Conservation (phyloP, 2,329 filamentous ascomycete species). For the Shiraia bambusicola region DNA sequence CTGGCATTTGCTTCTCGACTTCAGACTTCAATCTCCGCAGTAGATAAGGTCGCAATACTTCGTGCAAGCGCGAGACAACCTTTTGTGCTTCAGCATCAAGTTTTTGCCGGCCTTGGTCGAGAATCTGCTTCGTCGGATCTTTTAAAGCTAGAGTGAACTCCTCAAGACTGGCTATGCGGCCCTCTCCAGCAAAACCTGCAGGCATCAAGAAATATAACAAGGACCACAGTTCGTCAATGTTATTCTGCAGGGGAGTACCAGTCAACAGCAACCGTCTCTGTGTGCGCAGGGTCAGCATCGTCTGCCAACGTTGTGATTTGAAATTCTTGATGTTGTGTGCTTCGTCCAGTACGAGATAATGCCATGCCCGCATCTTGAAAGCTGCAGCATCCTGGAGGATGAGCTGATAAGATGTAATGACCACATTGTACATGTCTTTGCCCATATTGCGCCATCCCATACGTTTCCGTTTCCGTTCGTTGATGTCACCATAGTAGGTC, state of each 20-base stretch:
- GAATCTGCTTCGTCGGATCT: conserved; percentile 90
- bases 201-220: conserved; percentile 96
- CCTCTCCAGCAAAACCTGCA: conserved; percentile 76
- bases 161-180: conserved; percentile 89
- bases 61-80: conserved; percentile 91
- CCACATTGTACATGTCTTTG: conserved; percentile 78
- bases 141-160: conserved; percentile 97
- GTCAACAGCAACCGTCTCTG: conserved; percentile 83
- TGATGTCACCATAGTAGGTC: conserved; percentile 91
- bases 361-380: conserved; percentile 90
- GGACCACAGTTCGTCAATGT: conserved; percentile 95
- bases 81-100: conserved; percentile 92
- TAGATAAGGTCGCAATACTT: conserved; percentile 88
- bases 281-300: conserved; percentile 89
- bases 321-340: conserved; percentile 99
- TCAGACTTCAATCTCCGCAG: conserved; percentile 90
- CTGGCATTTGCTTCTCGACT: conserved; percentile 98
- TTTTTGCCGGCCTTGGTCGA: conserved; percentile 89
- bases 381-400: conserved; percentile 92
- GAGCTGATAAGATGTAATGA: conserved; percentile 96
- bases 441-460: conserved; percentile 92
- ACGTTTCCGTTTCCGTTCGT: conserved; percentile 88
- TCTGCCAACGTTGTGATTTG: conserved; percentile 95
- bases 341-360: conserved; percentile 97
- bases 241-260: conserved; percentile 94